These are phyloP conservation scores for Pochonia chlamydosporia DNA, from an alignment of 2,329 filamentous ascomycete genomes.

Conservation along the genomic window DNA sequence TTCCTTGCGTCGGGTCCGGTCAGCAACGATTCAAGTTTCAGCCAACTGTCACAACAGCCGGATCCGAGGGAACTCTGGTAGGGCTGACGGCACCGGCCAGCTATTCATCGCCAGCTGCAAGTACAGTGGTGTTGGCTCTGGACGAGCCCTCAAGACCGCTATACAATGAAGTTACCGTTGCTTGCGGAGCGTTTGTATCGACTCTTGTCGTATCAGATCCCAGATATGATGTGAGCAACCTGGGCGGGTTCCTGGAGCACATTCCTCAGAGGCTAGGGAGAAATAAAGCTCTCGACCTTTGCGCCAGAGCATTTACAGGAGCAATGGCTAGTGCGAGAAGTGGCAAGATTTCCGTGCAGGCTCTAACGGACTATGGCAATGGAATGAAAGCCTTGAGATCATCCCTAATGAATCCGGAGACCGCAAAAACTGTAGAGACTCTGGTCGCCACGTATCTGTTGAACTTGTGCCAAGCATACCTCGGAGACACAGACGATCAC, in stretches of 20 bases:
- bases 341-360: background rate
- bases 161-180: background rate
- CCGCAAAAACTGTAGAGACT: background rate
- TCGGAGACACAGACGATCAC: too few relatives aligned
- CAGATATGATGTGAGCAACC: background rate
- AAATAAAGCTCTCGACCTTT: background rate
- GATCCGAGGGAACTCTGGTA: too few relatives aligned
- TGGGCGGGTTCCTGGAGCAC: background rate
- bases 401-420: background rate
- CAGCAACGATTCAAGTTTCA: slow-evolving; percentile 45
- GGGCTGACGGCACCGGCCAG: too few relatives aligned
- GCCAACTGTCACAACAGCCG: background rate
- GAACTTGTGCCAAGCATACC: too few relatives aligned
- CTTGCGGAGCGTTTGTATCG: background rate
- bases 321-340: background rate
- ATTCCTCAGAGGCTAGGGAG: background rate
- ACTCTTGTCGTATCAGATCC: background rate
- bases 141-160: background rate
- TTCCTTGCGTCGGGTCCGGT: slow-evolving; percentile 39
- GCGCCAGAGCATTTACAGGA: background rate
- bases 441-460: too few relatives aligned
- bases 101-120: too few relatives aligned
- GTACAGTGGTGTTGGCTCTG: too few relatives aligned
- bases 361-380: background rate
- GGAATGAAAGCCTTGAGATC: background rate